A percentile compares a stretch with the other conserved stretches of the same genome.
phyloP scores from a whole-genome alignment of 176 grass and related monocot species.

The Carex pumila region DNA sequence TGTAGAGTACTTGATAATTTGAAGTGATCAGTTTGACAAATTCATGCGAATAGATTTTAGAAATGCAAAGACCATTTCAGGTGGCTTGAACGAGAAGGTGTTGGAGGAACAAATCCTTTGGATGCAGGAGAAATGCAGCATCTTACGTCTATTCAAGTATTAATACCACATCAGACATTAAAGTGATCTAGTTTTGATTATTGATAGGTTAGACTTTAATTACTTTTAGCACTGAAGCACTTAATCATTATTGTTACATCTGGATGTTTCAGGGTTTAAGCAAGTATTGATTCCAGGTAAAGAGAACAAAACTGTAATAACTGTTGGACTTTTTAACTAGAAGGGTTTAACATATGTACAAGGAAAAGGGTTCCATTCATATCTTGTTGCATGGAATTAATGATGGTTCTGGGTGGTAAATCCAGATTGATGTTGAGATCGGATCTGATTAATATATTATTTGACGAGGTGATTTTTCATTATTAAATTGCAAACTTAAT shows the following conservation, averaged over 20 bases:
- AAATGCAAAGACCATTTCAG: not conserved
- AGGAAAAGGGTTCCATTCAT: no score
- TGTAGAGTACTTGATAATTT: not conserved
- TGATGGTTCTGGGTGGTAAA: no score
- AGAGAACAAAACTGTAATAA: not conserved
- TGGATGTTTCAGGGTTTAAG: not conserved
- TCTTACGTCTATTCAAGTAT: conserved; percentile 14
- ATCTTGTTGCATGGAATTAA: no score
- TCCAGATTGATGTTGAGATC: no score
- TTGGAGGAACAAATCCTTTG: not conserved
- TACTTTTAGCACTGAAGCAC: not conserved
- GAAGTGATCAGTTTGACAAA: not conserved
- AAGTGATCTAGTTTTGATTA: not conserved
- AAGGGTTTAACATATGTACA: not conserved
- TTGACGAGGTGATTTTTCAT: no score
- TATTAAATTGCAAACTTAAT: no score
- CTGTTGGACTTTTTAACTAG: not conserved
- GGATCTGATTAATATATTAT: no score
- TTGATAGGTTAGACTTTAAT: not conserved
- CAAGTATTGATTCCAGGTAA: conserved; percentile 8
- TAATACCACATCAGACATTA: not conserved
- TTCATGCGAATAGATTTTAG: not conserved
- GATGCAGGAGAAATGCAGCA: not conserved
- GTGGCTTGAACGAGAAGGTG: not conserved
- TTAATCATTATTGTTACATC: conserved; percentile 1